Evolutionary conservation across 352 stramenopile genomes (phyloP).

Genomic region (Pythium periplocum): DNA sequence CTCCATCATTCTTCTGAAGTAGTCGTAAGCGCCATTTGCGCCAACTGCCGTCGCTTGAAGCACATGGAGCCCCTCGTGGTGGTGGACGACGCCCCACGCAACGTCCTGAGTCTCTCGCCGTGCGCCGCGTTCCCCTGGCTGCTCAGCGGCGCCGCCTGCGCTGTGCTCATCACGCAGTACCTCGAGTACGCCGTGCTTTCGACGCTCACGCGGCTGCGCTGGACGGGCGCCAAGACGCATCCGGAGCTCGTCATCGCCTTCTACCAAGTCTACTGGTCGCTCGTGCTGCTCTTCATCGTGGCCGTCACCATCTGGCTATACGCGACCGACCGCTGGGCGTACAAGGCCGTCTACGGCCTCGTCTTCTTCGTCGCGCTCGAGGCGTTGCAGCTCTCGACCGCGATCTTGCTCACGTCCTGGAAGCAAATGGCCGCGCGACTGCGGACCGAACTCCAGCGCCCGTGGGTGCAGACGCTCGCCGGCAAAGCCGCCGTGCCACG

Average conservation of each 20-base stretch:
- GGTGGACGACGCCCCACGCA: too few relatives aligned
- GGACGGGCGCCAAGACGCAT: conserved; percentile 29
- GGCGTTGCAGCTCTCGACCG: conserved; percentile 44
- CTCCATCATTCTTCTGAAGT: conserved; percentile 2
- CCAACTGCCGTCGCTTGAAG: conserved; percentile 8
- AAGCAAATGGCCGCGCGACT: too few relatives aligned
- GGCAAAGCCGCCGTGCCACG: conserved; percentile 6
- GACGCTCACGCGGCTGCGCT: conserved; percentile 45
- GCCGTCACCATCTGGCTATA: conserved; percentile 50
- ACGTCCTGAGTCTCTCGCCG: conserved; percentile 11
- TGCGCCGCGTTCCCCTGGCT: conserved; percentile 21
- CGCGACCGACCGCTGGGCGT: conserved; percentile 41
- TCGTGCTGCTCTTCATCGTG: conserved; percentile 34
- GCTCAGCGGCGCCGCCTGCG: conserved; percentile 30
- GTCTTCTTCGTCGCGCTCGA: conserved; percentile 48
- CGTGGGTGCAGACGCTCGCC: conserved; percentile 17
- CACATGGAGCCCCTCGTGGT: too few relatives aligned
- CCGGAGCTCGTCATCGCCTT: conserved; percentile 37
- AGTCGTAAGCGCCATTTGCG: neutral
- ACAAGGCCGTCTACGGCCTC: conserved; percentile 42
- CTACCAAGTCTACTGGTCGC: conserved; percentile 66
- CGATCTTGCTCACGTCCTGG: conserved; percentile 54
- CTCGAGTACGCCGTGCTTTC: conserved; percentile 55
- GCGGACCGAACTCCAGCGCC: conserved; percentile 13
- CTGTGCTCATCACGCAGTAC: conserved; percentile 60